A percentile compares a stretch with the other conserved stretches of the same genome.
Conservation (phyloP, 2,329 filamentous ascomycete genomes). For the Botrytis aclada region DNA sequence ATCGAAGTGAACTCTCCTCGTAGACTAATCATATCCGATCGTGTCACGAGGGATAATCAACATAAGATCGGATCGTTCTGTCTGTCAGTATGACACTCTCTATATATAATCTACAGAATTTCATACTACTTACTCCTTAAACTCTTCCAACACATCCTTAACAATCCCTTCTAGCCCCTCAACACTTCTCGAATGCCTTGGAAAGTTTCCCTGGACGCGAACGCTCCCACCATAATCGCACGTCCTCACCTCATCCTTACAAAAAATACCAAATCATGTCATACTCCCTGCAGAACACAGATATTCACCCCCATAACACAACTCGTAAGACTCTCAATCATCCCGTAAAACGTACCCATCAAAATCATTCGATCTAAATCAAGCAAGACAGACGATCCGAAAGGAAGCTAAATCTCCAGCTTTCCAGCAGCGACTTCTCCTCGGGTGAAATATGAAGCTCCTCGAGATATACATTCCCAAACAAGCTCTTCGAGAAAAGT, state of each 20-base stretch:
- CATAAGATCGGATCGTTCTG: background rate
- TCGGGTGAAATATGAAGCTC: constrained; percentile 35
- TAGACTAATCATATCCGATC: background rate
- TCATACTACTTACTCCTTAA: no score
- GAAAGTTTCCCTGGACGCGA: constrained; percentile 58
- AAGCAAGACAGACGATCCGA: constrained; percentile 39
- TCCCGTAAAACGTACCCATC: constrained; percentile 47
- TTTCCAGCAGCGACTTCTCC: constrained; percentile 34
- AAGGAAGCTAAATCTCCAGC: constrained; percentile 33
- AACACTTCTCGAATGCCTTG: constrained; percentile 45
- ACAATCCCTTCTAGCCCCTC: constrained; percentile 35
- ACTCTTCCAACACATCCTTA: constrained; percentile 9
- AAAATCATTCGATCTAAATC: constrained; percentile 46
- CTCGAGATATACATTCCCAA: constrained; percentile 32
- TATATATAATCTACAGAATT: background rate
- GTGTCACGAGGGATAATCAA: background rate
- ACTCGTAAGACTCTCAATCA: constrained; percentile 52
- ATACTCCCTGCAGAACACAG: constrained; percentile 56
- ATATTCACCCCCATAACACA: constrained; percentile 54
- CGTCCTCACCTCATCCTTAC: constrained; percentile 56
- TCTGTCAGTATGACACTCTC: background rate
- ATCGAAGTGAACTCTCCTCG: background rate
- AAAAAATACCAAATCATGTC: constrained; percentile 60
- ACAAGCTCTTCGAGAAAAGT: constrained; percentile 22
- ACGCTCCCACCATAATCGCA: constrained; percentile 65